Evolutionary conservation across 2,329 filamentous ascomycete genomes (phyloP), one percentile per base, ranked within the genome.

Genomic region (Parastagonospora avenae): DNA sequence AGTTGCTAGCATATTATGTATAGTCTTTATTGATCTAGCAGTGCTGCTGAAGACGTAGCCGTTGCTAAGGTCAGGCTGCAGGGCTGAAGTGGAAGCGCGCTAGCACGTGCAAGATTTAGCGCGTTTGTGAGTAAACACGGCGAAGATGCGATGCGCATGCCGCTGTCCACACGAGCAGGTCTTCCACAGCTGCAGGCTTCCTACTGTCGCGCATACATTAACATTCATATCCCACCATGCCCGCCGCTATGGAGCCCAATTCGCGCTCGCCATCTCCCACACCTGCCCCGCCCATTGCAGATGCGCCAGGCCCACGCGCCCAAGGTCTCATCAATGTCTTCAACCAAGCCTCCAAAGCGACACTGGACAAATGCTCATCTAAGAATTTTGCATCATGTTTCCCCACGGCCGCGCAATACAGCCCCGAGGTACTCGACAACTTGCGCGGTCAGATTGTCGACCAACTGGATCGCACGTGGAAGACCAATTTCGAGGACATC

Each of bases 371-470:
- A 44, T 85, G 83, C 68, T 83, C 79, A 8, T 82, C 85, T 66
- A 74, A 76, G 42, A 86, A 86, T 60, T 88, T 87, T 66, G 78
- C 82, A 0, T 75, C 82, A 19, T 88, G 85, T 62, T 87, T 87
- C 57, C 85, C 85, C 0, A 88, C 85, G 0, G 80, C 84, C 1
- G 82, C 84, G 14, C 74, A 77, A 60, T 76, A 85, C 60, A 82
- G 82, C 9, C 80, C 83, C 1, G 80, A 79, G 24, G 79, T 79
- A 36, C 64, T 88, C 50, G 80, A 84, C 60, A 76, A 77, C 4
- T 74, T 88, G 16, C 83, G 84, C 73, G 75, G 79, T 46, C 82
- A 86, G 57, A 78, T 87, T 57, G 82, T 82, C 36, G 77, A 79
- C 43, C 80, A 85, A 59, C 68, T 87, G 45, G 82, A 85, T 57